Evolutionary conservation across 371 early-diverging fungal species (phyloP), one percentile per base, ranked within the genome.

Genomic region (Mortierella sp.): DNA sequence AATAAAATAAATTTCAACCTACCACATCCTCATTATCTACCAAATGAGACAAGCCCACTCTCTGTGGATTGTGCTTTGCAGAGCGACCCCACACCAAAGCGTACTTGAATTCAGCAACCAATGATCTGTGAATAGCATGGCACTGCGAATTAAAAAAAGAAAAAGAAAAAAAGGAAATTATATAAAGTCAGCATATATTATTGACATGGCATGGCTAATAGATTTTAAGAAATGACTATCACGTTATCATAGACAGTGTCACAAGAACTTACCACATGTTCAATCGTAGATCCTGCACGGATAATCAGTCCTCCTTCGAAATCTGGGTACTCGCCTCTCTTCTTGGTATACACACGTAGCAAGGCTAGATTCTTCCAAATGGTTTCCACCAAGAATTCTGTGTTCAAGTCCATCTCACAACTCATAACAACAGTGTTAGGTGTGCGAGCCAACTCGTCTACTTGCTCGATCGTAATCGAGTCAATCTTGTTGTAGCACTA

Each of bases 21-120:
- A 99, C 97, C 60, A 99, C 99, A 88, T 99, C 99, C 79, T 98
- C 99, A 88, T 99, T 98, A 54, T 91, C 87, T 32, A 99, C 91
- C 62, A 90, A 76, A 85, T 99, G 99, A 47, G 94, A 91, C 66
- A 97, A 88, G 24, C 99, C 99, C 28, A 96, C 98, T 64, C 96
- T 91, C 84, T 98, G 98, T 40, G 98, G 98, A 77, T 93, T 95
- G 85, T 98, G 98, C 84, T 98, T 98, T 64, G 98, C 90, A 14
- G 97, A 97, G 20, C 91, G 92, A 28, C 98, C 98, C 98, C 98
- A 97, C 30, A 97, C 96, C 30, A 97, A 87, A 0, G 97, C 98
- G 79, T 94, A 97, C 86, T 94, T 96, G 90, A 99, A 99, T 70
- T 97, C 94, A 40, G 92, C 91, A 10, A 93, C 91, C 76, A 99